These are phyloP conservation scores for Hymenoscyphus fraxineus DNA, from an alignment of 2,329 filamentous ascomycete genomes.

Conservation along the genomic window DNA sequence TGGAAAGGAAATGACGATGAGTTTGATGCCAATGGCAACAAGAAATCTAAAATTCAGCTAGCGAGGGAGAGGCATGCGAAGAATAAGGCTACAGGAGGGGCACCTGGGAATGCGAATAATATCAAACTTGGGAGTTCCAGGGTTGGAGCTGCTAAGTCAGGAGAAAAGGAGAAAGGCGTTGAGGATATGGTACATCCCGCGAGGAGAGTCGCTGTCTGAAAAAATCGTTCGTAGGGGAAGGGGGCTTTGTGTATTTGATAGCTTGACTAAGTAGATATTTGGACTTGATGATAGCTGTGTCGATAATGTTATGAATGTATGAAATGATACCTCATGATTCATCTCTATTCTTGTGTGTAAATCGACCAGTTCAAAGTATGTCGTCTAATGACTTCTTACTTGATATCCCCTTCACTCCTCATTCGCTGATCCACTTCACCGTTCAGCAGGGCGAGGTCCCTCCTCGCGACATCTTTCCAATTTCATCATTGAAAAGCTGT, in stretches of 20 bases:
- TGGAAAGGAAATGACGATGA: neutral
- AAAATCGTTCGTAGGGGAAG: neutral
- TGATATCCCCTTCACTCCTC: neutral
- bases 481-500: neutral
- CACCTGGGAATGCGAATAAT: neutral
- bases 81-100: constrained; percentile 20
- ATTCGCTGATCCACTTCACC: neutral
- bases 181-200: constrained; percentile 12
- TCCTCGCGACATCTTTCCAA: neutral
- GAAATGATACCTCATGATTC: neutral
- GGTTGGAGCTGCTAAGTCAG: neutral
- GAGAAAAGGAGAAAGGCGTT: constrained; percentile 12
- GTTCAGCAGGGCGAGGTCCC: neutral
- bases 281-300: neutral
- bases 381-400: neutral
- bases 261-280: neutral
- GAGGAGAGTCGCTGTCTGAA: neutral
- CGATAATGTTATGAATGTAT: neutral
- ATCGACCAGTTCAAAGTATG: neutral
- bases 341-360: neutral
- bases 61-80: constrained; percentile 33
- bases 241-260: neutral
- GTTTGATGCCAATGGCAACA: constrained; percentile 10
- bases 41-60: constrained; percentile 32
- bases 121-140: constrained; percentile 4